These are phyloP conservation scores for Silene latifolia DNA, from an alignment of 148 eudicot species.

Conservation along the genomic window DNA sequence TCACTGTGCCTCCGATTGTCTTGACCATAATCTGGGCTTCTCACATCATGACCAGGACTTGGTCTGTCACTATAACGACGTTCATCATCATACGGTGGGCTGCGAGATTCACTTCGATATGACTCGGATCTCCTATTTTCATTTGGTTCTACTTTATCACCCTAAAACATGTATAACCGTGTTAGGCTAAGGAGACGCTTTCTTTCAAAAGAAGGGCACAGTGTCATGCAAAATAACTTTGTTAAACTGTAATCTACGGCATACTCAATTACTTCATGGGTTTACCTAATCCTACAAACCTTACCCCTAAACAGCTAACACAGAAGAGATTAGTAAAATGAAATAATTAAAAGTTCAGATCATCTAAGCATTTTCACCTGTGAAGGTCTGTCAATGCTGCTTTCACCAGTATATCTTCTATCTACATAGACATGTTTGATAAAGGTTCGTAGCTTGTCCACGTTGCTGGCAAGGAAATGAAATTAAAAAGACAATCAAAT, in stretches of 20 bases:
- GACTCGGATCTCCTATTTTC: slow-evolving; percentile 56
- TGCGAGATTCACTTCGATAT: slow-evolving; percentile 61
- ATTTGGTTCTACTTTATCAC: slow-evolving; percentile 54
- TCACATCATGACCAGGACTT: slow-evolving; percentile 61
- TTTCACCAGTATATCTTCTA: slow-evolving; percentile 84
- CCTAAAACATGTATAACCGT: slow-evolving; percentile 45
- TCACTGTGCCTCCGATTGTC: slow-evolving; percentile 49
- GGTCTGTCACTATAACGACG: slow-evolving; percentile 67
- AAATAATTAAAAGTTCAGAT: not conserved
- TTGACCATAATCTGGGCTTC: slow-evolving; percentile 83
- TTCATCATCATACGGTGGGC: slow-evolving; percentile 78
- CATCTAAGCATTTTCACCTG: slow-evolving; percentile 56
- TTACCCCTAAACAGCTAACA: not conserved
- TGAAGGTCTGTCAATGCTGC: slow-evolving; percentile 64
- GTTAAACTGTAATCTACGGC: not conserved
- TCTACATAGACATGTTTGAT: slow-evolving; percentile 95
- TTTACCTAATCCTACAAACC: not conserved
- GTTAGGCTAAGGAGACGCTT: slow-evolving; percentile 11
- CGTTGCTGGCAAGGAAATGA: slow-evolving; percentile 55
- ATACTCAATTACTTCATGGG: not conserved
- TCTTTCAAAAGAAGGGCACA: slow-evolving; percentile 16
- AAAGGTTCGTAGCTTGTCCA: slow-evolving; percentile 76
- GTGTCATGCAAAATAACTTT: not conserved
- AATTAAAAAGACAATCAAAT: not conserved
- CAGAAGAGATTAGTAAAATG: not conserved